phyloP scores from a whole-genome alignment of 2,329 filamentous ascomycete genomes.

The Epichloe brachyelytri region DNA sequence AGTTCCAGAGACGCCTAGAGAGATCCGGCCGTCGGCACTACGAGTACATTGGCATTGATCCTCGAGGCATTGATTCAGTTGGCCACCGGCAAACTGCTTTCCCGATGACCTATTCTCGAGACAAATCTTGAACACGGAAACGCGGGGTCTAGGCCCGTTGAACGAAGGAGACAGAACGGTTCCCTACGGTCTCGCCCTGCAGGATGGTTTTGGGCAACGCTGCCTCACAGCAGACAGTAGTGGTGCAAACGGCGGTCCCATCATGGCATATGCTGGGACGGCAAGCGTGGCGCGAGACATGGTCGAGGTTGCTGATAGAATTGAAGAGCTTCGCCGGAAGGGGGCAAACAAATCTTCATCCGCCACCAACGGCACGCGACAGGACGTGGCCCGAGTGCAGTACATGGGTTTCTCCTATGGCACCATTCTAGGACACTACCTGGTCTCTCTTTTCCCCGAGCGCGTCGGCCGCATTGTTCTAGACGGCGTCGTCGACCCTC shows the following conservation, averaged over 20 bases:
- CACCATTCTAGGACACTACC: constrained; percentile 12
- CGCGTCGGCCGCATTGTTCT: constrained; percentile 24
- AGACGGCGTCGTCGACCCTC: constrained; percentile 18
- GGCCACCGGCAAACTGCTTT: constrained; percentile 6
- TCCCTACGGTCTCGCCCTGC: constrained; percentile 4
- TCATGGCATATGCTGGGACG: constrained; percentile 14
- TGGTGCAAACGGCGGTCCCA: constrained; percentile 7
- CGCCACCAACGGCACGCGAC: neutral
- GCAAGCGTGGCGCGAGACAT: constrained; percentile 8
- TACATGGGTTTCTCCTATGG: constrained; percentile 35
- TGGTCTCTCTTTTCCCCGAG: constrained; percentile 14
- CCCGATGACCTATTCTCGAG: constrained; percentile 10
- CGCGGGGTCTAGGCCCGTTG: neutral
- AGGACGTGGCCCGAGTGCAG: constrained; percentile 17
- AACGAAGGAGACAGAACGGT: neutral
- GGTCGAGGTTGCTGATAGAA: constrained; percentile 5
- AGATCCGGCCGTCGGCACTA: constrained; percentile 14
- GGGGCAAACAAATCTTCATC: neutral
- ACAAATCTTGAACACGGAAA: neutral
- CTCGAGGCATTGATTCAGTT: constrained; percentile 20
- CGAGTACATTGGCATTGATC: constrained; percentile 28
- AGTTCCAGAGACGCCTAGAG: constrained; percentile 18
- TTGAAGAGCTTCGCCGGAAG: constrained; percentile 3
- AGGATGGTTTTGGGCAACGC: constrained; percentile 13
- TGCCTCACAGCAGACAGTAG: constrained; percentile 11